Evolutionary conservation across 345 rosid species (phyloP).

Genomic region (Acer saccharum): DNA sequence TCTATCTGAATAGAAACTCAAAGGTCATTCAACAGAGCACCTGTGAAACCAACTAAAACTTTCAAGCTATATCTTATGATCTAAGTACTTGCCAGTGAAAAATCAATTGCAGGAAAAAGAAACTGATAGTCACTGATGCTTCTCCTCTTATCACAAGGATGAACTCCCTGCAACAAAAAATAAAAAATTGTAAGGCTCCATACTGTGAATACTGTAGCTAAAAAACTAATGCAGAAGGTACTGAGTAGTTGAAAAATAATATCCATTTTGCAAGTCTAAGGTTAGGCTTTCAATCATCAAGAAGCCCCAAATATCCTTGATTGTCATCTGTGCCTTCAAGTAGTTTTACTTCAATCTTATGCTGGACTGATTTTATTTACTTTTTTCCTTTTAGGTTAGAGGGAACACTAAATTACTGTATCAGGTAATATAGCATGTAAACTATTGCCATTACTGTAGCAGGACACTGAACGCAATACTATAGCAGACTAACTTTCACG

Average conservation of each 20-base stretch:
- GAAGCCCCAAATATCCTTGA: neutral
- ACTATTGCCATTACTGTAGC: neutral
- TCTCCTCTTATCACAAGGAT: slow-evolving; percentile 87
- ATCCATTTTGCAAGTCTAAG: neutral
- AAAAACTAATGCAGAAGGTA: neutral
- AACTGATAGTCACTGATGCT: slow-evolving; percentile 71
- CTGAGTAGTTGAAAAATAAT: neutral
- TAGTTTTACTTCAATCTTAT: neutral
- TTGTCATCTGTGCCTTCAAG: neutral
- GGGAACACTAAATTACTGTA: neutral
- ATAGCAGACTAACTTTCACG: neutral
- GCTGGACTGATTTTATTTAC: neutral
- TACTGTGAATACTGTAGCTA: neutral
- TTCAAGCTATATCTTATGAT: slow-evolving; percentile 35
- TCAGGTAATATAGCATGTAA: neutral
- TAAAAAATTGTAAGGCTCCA: slow-evolving; percentile 10
- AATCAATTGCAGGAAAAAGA: slow-evolving; percentile 93
- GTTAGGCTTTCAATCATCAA: slow-evolving; percentile 1
- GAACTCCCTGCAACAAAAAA: slow-evolving; percentile 70
- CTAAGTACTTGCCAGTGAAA: slow-evolving; percentile 77
- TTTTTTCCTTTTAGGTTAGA: neutral
- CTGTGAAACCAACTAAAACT: neutral
- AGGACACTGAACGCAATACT: neutral
- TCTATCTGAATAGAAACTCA: slow-evolving; percentile 57
- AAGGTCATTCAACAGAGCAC: slow-evolving; percentile 24